Evolutionary conservation across 2,329 filamentous ascomycete species (phyloP), one percentile per base, ranked within the genome.

Genomic region (Fonsecaea erecta): DNA sequence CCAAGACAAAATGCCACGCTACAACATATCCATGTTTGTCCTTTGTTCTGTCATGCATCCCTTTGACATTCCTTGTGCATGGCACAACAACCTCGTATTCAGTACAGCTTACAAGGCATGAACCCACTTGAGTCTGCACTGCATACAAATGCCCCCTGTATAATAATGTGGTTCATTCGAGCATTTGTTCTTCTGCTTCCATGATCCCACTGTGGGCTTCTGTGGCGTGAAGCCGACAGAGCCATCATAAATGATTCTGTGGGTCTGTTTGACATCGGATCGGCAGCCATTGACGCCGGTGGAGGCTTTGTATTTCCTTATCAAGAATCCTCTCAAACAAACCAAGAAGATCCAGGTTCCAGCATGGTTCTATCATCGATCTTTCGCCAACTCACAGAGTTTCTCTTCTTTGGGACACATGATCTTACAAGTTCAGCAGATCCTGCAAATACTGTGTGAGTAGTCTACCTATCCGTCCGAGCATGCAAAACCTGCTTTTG

Each of bases 251-350:
- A 64, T 40, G 32, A 60, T 62, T 62, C 46, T 63, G 55, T 61
- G 60, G 55, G 52, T 26, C 60, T 37, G 24, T 32, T 55, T 58
- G 52, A 59, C 32, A 52, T 28, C 46, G 52, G 63, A 60, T 60
- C 62, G 37, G 54, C 62, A 62, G 62, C 59, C 53, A 64, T 67
- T 60, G 58, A 57, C 59, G 40, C 48, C n/a, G 37, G 59, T 58
- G 58, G 62, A 53, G 30, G 8, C 18, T 9, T 11, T 12, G 35
- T 18, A 58, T 48, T 28, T 58, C 55, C 43, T 11, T 1, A 24
- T 24, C 18, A 24, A 24, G 43, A 48, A 24, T 48, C 6, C 43
- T 48, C 18, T 48, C 40, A 48, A 24, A 12, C 14, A 18, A 24
- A 24, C 18, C 18, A 1, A 8, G 12, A 43, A 11, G 2, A 11